Conservation (phyloP, 805 yeast species). For the Priceomyces carsonii region DNA sequence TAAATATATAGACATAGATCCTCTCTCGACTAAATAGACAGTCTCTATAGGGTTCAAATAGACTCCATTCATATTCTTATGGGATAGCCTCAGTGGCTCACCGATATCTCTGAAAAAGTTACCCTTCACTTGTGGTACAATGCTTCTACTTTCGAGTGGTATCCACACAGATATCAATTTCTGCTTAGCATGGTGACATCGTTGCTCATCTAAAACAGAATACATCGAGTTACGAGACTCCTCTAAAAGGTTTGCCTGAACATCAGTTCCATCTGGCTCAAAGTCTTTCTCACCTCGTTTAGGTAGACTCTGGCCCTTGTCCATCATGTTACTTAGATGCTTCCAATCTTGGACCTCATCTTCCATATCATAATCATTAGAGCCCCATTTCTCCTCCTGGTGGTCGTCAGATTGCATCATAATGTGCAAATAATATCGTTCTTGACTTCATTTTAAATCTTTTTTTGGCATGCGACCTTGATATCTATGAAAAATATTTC, state of each 20-base stretch:
- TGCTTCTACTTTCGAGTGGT: constrained; percentile 22
- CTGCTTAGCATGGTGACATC: constrained; percentile 53
- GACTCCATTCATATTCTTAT: constrained; percentile 25
- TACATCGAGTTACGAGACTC: constrained; percentile 72
- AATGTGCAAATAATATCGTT: too few relatives aligned
- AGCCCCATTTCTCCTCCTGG: constrained; percentile 5
- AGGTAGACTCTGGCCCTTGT: constrained; percentile 38
- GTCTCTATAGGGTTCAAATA: constrained; percentile 68
- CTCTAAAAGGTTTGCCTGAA: constrained; percentile 49
- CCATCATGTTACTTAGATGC: constrained; percentile 9
- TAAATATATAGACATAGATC: constrained; percentile 42
- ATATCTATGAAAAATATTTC: too few relatives aligned
- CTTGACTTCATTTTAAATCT: too few relatives aligned
- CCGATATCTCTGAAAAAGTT: constrained; percentile 77
- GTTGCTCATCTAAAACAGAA: constrained; percentile 52
- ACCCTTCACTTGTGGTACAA: constrained; percentile 59
- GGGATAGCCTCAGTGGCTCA: constrained; percentile 32
- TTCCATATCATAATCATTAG: constrained; percentile 13
- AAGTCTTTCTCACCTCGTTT: constrained; percentile 84
- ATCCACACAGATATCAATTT: constrained; percentile 52
- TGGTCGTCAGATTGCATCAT: too few relatives aligned
- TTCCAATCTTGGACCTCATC: constrained; percentile 41
- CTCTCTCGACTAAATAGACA: constrained; percentile 79
- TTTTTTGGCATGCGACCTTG: too few relatives aligned
- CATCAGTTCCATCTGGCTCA: constrained; percentile 73